Base-by-base conservation (phyloP, 148 eudicot genomes). In the Chenopodium suecicum region DNA sequence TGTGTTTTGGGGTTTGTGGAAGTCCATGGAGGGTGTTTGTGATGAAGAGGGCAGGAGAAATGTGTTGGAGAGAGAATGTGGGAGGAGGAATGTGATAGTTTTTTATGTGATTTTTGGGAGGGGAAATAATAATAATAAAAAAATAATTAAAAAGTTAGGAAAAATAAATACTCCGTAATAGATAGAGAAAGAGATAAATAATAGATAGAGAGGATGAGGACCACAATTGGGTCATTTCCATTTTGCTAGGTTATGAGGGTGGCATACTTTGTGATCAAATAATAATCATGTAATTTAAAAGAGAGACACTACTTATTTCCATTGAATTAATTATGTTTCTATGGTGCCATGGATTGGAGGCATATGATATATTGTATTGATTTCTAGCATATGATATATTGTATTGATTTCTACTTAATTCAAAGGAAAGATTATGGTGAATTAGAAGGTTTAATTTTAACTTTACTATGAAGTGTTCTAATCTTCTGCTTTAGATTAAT, bases 221-320 rank as follows among this genome's bases (percentile, higher is more conserved):
- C 23, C 64, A 79, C 64, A 79, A 52, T 17, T 56, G 37, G 70
- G 54, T 50, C 54, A 52, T 2, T 17, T 5, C 74, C 64, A 68
- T 68, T 56, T 79, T 79, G 65, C 46, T 79, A 52, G 74, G 74
- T 69, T 79, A 34, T 32, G 74, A 68, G 70, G 70, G 37, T 29
- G 37, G 37, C 70, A 67, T 41, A 41, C 16, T 56, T 56, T 14
- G 22, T 56, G 62, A 56, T 56, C 62, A 41, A 41, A 41, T 41
- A 6, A 41, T 14, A 56, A 56, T 16, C 62, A 56, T 56, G 62
- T 17, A 56, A 56, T 56, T 56, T 56, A 19, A 17, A 56, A 56
- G 22, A 17, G 16, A 16, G 1, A 56, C 22, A 56, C 6, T 56
- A 56, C 22, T 16, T 12, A 50, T 50, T 50, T 50, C 12, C 14